phyloP scores from a whole-genome alignment of 345 rosid genomes.

The Salix koriyanagi region DNA sequence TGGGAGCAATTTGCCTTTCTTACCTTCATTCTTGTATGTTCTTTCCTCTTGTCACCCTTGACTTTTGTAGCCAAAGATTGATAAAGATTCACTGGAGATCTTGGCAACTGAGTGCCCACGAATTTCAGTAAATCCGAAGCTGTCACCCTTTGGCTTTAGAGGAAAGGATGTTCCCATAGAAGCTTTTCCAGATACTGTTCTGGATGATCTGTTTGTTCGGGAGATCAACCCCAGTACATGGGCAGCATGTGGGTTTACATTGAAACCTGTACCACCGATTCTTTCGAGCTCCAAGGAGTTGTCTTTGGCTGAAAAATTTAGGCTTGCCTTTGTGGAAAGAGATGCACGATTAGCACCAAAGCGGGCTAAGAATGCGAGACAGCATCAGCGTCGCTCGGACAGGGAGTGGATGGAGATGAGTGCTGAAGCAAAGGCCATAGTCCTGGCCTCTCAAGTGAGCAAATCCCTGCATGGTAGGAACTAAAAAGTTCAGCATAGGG shows the following conservation, averaged over 20 bases:
- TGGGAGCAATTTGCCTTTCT: not conserved
- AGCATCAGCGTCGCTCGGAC: slow-evolving; percentile 76
- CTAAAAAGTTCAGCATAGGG: slow-evolving; percentile 13
- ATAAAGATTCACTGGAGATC: slow-evolving; percentile 51
- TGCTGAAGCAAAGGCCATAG: slow-evolving; percentile 57
- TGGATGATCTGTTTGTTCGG: slow-evolving; percentile 56
- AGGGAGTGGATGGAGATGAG: slow-evolving; percentile 60
- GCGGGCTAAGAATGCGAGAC: slow-evolving; percentile 84
- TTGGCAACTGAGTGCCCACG: slow-evolving; percentile 68
- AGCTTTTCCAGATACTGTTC: slow-evolving; percentile 46
- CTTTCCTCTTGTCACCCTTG: not conserved
- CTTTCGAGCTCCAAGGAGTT: slow-evolving; percentile 40
- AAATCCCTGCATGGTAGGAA: slow-evolving; percentile 44
- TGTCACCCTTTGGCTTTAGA: slow-evolving; percentile 51
- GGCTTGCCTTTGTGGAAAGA: slow-evolving; percentile 76
- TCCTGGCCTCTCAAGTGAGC: slow-evolving; percentile 51
- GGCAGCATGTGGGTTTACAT: slow-evolving; percentile 34
- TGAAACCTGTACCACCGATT: slow-evolving; percentile 24
- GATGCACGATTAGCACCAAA: slow-evolving; percentile 84
- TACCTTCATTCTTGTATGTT: not conserved
- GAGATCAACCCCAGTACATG: slow-evolving; percentile 66
- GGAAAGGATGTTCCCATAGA: slow-evolving; percentile 54
- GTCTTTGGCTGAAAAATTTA: slow-evolving; percentile 75
- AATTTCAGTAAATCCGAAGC: slow-evolving; percentile 72
- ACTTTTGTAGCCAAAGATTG: slow-evolving; percentile 63